Evolutionary conservation across 2,329 filamentous ascomycete species (phyloP), one percentile per base, ranked within the genome.

Genomic region (Myriosclerotinia duriaeana): DNA sequence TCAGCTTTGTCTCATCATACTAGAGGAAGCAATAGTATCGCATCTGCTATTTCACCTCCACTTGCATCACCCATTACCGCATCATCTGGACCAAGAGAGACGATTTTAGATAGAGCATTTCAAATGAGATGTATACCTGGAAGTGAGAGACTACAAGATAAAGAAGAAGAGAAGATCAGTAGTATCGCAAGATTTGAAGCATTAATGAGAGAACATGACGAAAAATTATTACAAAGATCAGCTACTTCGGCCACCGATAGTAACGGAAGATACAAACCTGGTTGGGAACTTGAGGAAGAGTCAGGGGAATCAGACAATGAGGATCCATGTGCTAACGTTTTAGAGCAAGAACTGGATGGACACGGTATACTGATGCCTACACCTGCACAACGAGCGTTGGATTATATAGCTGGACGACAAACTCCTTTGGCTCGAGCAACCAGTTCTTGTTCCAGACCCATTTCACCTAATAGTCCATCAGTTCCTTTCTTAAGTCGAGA

Each of bases 71-170:
- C 80, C 11, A 71, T 79, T 22, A 71, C 72, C 14, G 72, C 72
- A 34, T 71, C 75, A 2, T 84, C 85, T 0, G 82, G 76, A 0
- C 84, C 84, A 2, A 81, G 87, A 20, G 87, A 89, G 76, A 88
- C 87, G 0, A 89, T 89, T 62, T 76, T 89, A n/a, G 87, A 89
- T 73, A 79, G 87, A 50, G 87, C 87, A 0, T 89, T 89, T 71
- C 85, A 87, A 71, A 77, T 89, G 77, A 81, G 84, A 11, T 85
- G 80, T 66, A 87, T 89, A 44, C 87, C 87, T 20, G 87, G 87
- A 7, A 84, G 84, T 2, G 85, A 87, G 14, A 77, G 78, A 9
- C 79, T 83, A 1, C 48, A 62, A 11, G 70, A 71, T n/a, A 70
- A 66, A 15, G 86, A 86, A 5, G 85, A 87, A 68, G 85, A 88